These are phyloP conservation scores for Haematococcus sp. DNA, from an alignment of 139 green algal genomes.

Conservation along the genomic window DNA sequence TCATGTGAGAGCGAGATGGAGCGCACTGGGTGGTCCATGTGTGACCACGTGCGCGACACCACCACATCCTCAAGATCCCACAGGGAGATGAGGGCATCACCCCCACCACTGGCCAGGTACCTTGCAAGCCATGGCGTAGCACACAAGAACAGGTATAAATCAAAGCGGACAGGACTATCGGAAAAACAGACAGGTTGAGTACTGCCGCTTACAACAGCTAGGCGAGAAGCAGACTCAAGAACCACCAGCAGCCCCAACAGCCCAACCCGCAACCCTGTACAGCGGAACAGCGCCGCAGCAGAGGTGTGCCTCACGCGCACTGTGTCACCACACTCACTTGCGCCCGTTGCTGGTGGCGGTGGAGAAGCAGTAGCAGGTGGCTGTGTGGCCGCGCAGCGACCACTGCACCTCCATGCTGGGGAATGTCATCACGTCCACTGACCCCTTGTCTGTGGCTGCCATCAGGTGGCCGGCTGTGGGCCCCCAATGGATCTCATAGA, in stretches of 20 bases:
- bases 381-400: conserved; percentile 20
- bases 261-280: no score
- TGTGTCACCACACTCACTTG: conserved; percentile 30
- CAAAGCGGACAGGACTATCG: no score
- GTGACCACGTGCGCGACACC: conserved; percentile 16
- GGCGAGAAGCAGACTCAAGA: no score
- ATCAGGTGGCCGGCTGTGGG: conserved; percentile 17
- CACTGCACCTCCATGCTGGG: conserved; percentile 20
- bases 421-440: conserved; percentile 21
- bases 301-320: no score
- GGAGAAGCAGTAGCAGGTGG: conserved; percentile 17
- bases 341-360: conserved; percentile 9
- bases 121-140: background rate
- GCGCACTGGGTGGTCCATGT: conserved; percentile 32
- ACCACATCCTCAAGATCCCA: conserved; percentile 29
- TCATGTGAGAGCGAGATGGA: conserved; percentile 20
- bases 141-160: no score
- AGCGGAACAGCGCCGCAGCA: no score
- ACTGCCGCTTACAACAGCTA: no score
- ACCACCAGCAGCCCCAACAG: no score
- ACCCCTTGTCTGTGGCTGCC: conserved; percentile 29
- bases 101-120: conserved; percentile 24
- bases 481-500: conserved; percentile 31
- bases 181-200: no score
- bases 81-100: conserved; percentile 22